phyloP scores from a whole-genome alignment of 83 land plant species.

The Diphasiastrum complanatum region DNA sequence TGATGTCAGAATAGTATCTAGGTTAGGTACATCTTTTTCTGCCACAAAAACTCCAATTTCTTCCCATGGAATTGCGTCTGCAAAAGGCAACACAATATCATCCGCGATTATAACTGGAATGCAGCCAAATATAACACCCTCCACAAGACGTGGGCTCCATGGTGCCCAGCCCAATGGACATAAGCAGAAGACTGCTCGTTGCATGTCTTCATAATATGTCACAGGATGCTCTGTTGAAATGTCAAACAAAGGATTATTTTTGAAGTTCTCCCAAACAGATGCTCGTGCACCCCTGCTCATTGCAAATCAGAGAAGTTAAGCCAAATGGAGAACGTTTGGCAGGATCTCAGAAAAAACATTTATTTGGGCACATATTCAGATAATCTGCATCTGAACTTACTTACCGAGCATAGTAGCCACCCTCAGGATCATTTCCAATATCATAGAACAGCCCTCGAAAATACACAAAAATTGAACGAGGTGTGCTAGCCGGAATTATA shows the following conservation, averaged over 20 bases:
- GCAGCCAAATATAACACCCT: too few species aligned
- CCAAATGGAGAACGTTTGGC: too few species aligned
- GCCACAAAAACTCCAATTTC: constrained; percentile 18
- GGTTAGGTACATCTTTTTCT: constrained; percentile 13
- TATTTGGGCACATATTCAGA: background rate
- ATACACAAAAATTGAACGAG: constrained; percentile 13
- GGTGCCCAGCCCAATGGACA: constrained; percentile 19
- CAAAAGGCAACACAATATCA: constrained; percentile 14
- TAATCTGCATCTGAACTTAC: background rate
- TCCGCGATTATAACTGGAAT: too few species aligned
- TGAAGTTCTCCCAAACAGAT: too few species aligned
- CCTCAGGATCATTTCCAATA: constrained; percentile 11
- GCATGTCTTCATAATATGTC: too few species aligned
- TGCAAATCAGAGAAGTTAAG: too few species aligned
- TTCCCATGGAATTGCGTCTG: constrained; percentile 17
- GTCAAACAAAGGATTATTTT: constrained; percentile 14
- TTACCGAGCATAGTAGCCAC: constrained; percentile 14
- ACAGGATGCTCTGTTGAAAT: constrained; percentile 13
- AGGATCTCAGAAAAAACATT: too few species aligned
- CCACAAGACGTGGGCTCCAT: too few species aligned
- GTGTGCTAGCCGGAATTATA: constrained; percentile 9
- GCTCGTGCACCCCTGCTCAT: constrained; percentile 13
- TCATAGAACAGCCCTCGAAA: constrained; percentile 14
- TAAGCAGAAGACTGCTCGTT: constrained; percentile 10
- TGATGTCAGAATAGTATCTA: constrained; percentile 8